These are phyloP conservation scores for Calocybe gangraenosa DNA, from an alignment of 768 basidiomycete genomes.

Conservation along the genomic window DNA sequence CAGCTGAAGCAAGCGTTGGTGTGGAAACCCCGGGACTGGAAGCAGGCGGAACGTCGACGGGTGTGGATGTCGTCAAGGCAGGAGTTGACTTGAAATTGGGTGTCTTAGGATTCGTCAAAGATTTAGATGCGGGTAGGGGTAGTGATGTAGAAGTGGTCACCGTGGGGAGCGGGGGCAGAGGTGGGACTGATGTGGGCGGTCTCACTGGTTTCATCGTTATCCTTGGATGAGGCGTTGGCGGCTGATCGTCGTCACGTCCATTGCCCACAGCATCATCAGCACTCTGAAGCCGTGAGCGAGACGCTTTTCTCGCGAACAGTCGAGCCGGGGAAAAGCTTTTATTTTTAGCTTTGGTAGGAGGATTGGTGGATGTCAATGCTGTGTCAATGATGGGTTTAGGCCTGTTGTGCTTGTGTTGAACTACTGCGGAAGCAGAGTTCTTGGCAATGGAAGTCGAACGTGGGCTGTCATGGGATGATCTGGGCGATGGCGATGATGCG, in stretches of 20 bases:
- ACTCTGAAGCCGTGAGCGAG: conserved; percentile 6
- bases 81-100: conserved; percentile 9
- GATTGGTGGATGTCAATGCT: background rate
- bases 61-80: too few species aligned
- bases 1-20: too few species aligned
- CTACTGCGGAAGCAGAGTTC: background rate
- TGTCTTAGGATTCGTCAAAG: background rate
- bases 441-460: conserved; percentile 1
- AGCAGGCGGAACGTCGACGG: too few species aligned
- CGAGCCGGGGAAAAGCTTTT: conserved; percentile 8
- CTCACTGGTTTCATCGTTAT: background rate
- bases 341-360: conserved; percentile 4
- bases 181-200: conserved; percentile 2
- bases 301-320: conserved; percentile 9
- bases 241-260: background rate
- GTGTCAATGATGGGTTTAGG: conserved; percentile 5
- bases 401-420: conserved; percentile 1
- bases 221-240: background rate
- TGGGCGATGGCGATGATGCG: conserved; percentile 1
- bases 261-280: too few species aligned
- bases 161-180: conserved; percentile 4
- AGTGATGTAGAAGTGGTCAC: background rate
- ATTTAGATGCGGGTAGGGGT: background rate
- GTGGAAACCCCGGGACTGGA: too few species aligned
- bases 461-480: background rate